Evolutionary conservation across 1,139 yeast species (phyloP).

Genomic region (Kodamaea suecica): DNA sequence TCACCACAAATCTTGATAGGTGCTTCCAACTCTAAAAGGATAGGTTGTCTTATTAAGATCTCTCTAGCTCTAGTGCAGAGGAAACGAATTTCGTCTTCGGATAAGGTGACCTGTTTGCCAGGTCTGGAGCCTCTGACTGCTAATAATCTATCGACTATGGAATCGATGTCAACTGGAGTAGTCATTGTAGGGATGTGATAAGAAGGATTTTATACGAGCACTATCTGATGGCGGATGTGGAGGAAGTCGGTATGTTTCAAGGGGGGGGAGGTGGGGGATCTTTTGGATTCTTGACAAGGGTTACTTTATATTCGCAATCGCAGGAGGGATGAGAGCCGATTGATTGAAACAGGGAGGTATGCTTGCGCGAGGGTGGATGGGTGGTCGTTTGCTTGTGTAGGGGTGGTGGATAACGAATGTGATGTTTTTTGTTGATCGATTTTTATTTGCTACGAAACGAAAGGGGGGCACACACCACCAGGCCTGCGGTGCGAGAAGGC

Average conservation of each 20-base stretch:
- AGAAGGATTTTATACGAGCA: no score
- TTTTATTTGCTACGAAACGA: not conserved
- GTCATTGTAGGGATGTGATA: conserved; percentile 8
- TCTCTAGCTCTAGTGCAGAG: conserved; percentile 97
- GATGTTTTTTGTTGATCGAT: conserved; percentile 1
- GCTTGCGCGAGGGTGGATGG: not conserved
- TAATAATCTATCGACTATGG: conserved; percentile 91
- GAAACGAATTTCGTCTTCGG: conserved; percentile 91
- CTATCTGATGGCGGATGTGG: no score
- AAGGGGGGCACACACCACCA: conserved; percentile 1
- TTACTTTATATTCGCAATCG: no score
- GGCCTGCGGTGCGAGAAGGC: not conserved
- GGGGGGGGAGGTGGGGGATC: not conserved
- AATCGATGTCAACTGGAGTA: conserved; percentile 78
- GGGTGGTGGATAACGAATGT: conserved; percentile 1
- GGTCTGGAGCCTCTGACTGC: conserved; percentile 99
- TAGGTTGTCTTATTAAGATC: conserved; percentile 96
- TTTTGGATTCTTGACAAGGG: not conserved
- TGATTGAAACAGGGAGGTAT: no score
- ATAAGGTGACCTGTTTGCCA: conserved; percentile 91
- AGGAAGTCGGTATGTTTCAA: conserved; percentile 4
- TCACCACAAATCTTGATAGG: conserved; percentile 96
- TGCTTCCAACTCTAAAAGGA: conserved; percentile 90
- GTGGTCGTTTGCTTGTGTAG: not conserved
- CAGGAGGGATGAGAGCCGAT: no score